Conservation (phyloP, 2,329 filamentous ascomycete genomes). For the Lomentospora prolificans region DNA sequence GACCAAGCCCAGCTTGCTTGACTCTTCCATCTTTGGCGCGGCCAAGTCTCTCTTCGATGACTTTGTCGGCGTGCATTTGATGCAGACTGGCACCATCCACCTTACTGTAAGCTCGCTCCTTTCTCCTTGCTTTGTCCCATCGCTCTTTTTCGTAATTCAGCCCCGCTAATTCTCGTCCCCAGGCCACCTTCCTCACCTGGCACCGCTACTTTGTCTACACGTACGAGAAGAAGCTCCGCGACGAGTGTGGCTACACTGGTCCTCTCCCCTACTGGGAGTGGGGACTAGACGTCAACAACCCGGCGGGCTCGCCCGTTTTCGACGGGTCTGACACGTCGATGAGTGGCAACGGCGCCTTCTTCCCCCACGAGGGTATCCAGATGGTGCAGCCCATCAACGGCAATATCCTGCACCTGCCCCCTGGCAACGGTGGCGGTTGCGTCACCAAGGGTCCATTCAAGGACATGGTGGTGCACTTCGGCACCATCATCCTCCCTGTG, state of each 20-base stretch:
- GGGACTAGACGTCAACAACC: conserved; percentile 33
- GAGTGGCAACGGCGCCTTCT: conserved; percentile 31
- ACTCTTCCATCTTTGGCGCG: conserved; percentile 9
- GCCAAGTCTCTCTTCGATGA: conserved; percentile 18
- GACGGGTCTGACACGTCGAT: conserved; percentile 36
- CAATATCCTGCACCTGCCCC: conserved; percentile 27
- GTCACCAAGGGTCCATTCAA: conserved; percentile 34
- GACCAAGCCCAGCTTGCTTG: conserved; percentile 10
- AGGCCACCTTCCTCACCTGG: conserved; percentile 24
- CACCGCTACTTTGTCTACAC: conserved; percentile 13
- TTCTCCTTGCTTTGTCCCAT: too few species aligned
- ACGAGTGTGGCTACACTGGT: conserved; percentile 16
- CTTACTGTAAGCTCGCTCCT: conserved; percentile 5
- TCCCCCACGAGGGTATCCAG: conserved; percentile 14
- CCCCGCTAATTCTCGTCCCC: conserved; percentile 12
- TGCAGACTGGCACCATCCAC: conserved; percentile 15
- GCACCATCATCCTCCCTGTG: conserved; percentile 16
- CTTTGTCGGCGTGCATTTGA: conserved; percentile 17
- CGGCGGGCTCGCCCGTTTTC: conserved; percentile 38
- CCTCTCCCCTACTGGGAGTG: conserved; percentile 35
- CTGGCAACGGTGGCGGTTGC: conserved; percentile 39
- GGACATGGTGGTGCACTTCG: conserved; percentile 24
- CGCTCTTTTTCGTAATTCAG: too few species aligned
- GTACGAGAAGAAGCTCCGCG: conserved; percentile 17
- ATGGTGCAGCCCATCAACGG: conserved; percentile 26